Evolutionary conservation across 257 asterid species (phyloP), one percentile per base, ranked within the genome.

Genomic region (Lithospermum erythrorhizon): DNA sequence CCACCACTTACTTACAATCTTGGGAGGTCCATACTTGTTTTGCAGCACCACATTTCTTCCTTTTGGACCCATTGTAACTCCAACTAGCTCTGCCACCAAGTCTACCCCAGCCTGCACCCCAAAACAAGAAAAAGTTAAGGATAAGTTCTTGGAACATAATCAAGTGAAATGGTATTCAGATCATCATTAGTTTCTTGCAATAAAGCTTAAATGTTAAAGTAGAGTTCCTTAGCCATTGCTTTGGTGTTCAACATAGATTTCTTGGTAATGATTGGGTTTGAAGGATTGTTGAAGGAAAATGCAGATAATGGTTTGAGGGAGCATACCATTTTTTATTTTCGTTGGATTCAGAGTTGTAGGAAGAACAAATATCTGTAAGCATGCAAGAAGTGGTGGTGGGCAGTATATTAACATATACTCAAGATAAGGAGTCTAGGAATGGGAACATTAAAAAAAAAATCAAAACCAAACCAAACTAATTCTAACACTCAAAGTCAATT

Each of bases 1-100:
- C 96, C 96, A 6, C 96, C 96, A 72, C n/a, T 89, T 95, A 64
- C 83, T 89, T 65, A 89, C 89, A 77, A 89, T 89, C 79, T 83
- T 89, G 58, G 97, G 97, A 80, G 97, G 89, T 68, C 95, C 95
- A 79, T 86, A 86, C 66, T 89, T 86, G 82, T 83, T 86, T 77
- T 83, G 89, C 85, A 89, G 68, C 66, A 89, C 95, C 70, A 89
- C 95, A 77, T 89, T 89, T 68, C 97, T 81, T 67, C 95, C 96
- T 77, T 83, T 89, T 35, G 96, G 96, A 22, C 96, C 96, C 72
- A 89, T 20, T 14, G 96, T 89, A 62, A 86, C 89, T 58, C 95
- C 96, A 71, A 89, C 84, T 37, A 89, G 66, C 71, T 89, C 89
- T 51, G 95, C 95, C 69, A 86, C 94, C 77, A 78, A 75, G 63